Base-by-base conservation (phyloP, 345 rosid species). In the Eucalyptus grandis region DNA sequence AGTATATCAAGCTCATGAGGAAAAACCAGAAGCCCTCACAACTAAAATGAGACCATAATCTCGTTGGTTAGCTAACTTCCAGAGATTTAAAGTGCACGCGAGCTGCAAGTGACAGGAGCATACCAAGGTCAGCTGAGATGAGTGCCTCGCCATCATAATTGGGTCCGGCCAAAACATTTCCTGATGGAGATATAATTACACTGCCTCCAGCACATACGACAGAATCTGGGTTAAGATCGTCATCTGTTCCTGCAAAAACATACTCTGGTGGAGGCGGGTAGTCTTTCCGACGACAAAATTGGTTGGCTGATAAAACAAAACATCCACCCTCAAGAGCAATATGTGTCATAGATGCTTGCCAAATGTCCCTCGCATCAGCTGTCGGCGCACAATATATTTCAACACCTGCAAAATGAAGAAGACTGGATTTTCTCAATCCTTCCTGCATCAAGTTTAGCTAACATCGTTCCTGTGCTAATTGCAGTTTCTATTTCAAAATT, bases 291-390 rank as follows among this genome's bases (percentile, higher is more conserved):
- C 93, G 94, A 89, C 99, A 97, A 89, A 97, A 98, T 21, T 98
- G 99, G 91, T 98, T 97, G 69, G 98, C 98, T 31, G 99, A 94
- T 82, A 97, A 89, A 62, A 98, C 98, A 90, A 96, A 97, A 88
- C 99, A 98, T 90, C 98, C 99, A 62, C 99, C 99, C 88, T 98
- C 99, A 77, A 96, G 96, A 91, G 99, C 99, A n/a, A 98, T 97
- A 86, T 97, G 98, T 86, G 96, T 98, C 96, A 98, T 95, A 12
- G 98, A 94, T 44, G 99, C 96, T 91, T 92, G 97, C 99, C 99
- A 98, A 86, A 93, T 91, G 11, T 93, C 94, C 94, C 99, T 93
- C 43, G 97, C 65, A 93, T 98, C 99, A 89, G 99, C 99, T 21
- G 99, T 97, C 3, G 99, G 99, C 49, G 99, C 98, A 92, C 99